Conservation (phyloP, 2,329 filamentous ascomycete genomes). For the Trichoderma citrinoviride region DNA sequence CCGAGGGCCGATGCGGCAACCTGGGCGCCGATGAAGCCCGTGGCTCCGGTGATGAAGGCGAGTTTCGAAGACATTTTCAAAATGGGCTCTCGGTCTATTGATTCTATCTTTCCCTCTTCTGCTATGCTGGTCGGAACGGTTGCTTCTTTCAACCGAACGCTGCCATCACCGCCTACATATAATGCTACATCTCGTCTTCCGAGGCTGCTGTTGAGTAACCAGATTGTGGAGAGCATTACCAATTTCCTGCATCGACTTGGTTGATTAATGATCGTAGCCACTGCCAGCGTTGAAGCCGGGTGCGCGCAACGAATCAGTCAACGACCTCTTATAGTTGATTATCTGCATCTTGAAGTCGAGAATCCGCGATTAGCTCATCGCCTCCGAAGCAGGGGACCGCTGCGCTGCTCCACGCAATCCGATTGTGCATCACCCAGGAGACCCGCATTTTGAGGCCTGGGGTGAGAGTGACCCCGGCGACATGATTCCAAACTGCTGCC, state of each 20-base stretch:
- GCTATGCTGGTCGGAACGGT: background rate
- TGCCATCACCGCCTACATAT: background rate
- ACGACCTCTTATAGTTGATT: too few species aligned
- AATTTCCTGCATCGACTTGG: too few species aligned
- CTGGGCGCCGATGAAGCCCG: slow-evolving; percentile 26
- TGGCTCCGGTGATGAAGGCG: slow-evolving; percentile 24
- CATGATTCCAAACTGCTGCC: background rate
- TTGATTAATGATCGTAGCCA: background rate
- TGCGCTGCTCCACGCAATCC: too few species aligned
- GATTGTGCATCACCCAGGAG: too few species aligned
- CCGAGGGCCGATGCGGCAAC: slow-evolving; percentile 13
- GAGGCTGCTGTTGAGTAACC: background rate
- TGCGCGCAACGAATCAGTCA: too few species aligned
- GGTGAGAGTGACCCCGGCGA: too few species aligned
- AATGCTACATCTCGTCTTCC: background rate
- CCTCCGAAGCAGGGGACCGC: background rate
- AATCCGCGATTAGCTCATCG: background rate
- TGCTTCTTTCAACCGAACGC: background rate
- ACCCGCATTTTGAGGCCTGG: too few species aligned
- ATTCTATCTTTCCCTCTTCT: background rate
- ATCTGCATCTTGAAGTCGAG: too few species aligned
- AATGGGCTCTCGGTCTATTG: background rate
- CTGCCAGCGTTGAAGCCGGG: too few species aligned
- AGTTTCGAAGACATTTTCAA: slow-evolving; percentile 11
- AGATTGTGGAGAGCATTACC: background rate